Evolutionary conservation across 1,139 yeast genomes (phyloP), one percentile per base, ranked within the genome.

Genomic region (Citeromyces siamensis): DNA sequence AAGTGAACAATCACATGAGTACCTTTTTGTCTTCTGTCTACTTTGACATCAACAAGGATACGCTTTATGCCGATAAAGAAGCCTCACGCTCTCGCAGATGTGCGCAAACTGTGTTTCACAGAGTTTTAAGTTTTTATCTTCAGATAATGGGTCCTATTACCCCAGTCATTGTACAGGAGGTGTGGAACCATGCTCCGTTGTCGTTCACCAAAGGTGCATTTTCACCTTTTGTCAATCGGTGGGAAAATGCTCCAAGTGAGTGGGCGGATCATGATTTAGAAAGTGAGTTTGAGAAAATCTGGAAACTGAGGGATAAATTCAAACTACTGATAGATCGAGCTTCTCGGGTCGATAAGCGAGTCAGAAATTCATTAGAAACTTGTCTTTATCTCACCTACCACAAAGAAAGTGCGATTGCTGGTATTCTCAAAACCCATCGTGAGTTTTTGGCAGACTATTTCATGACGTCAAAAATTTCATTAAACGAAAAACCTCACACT

Each of bases 161-260:
- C 29, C 99, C 99, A 1, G 53, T 83, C 5, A 60, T 86, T 41
- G 70, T 88, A 0, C 97, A 90, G 53, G 97, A 93, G 51, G 88
- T 75, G 0, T 86, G 96, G 95, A 68, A 71, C 23, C 65, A 66
- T 41, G 51, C 72, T 10, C 66, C 71, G 1, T 45, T 45, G 0
- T 45, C 52, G 31, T 49, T 71, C 12, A 61, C 58, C 1, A 36
- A 44, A 1, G 57, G 53, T 0, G 46, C 46, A 1, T 52, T 46
- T 5, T 68, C 84, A 1, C 90, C 90, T 1, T 71, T 77, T 47
- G 59, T 66, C 51, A 52, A 54, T 16, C 68, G 70, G 1, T 58
- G 66, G 53, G 53, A 57, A 41, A 37, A 43, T 23, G 48, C 66
- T 2, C 67, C 68, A 2, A 43, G 45, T 1, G 32, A 46, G 1